Percentiles rank a stretch among this genome's conserved stretches.
These are phyloP conservation scores for Hevea brasiliensis DNA, from an alignment of 345 rosid genomes.

Conservation along the genomic window DNA sequence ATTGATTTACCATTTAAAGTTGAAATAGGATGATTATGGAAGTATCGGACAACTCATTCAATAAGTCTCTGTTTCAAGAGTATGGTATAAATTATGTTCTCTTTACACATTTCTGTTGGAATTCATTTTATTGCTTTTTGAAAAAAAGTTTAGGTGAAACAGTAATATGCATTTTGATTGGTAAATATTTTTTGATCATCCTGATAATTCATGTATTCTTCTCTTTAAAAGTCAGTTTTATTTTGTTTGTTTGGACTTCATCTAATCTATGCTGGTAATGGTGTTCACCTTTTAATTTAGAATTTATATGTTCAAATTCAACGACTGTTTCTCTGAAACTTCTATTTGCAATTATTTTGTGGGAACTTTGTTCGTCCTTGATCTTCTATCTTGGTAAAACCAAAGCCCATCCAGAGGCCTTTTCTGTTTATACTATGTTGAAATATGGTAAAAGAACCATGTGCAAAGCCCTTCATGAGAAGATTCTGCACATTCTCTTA, in stretches of 20 bases:
- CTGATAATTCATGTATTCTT: background rate
- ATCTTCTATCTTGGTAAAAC: slow-evolving; percentile 70
- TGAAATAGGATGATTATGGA: slow-evolving; percentile 4
- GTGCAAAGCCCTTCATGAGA: slow-evolving; percentile 82
- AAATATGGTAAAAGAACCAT: slow-evolving; percentile 73
- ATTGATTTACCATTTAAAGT: background rate
- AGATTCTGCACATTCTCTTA: slow-evolving; percentile 70
- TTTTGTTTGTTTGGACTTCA: background rate
- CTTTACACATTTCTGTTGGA: background rate
- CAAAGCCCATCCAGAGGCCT: slow-evolving; percentile 71
- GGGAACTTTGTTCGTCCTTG: slow-evolving; percentile 76
- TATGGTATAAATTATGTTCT: background rate
- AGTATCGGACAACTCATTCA: background rate
- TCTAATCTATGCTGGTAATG: background rate
- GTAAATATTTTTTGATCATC: background rate
- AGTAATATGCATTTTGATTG: background rate
- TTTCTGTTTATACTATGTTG: slow-evolving; percentile 68
- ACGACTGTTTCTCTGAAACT: slow-evolving; percentile 4
- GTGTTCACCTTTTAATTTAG: background rate
- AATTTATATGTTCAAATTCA: background rate
- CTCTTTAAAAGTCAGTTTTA: background rate
- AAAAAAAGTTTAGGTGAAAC: background rate
- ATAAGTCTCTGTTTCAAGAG: slow-evolving; percentile 4
- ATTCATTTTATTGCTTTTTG: background rate
- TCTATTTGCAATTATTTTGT: slow-evolving; percentile 26